Conservation (phyloP, 2,329 filamentous ascomycete genomes). For the Apiospora kogelbergensis region DNA sequence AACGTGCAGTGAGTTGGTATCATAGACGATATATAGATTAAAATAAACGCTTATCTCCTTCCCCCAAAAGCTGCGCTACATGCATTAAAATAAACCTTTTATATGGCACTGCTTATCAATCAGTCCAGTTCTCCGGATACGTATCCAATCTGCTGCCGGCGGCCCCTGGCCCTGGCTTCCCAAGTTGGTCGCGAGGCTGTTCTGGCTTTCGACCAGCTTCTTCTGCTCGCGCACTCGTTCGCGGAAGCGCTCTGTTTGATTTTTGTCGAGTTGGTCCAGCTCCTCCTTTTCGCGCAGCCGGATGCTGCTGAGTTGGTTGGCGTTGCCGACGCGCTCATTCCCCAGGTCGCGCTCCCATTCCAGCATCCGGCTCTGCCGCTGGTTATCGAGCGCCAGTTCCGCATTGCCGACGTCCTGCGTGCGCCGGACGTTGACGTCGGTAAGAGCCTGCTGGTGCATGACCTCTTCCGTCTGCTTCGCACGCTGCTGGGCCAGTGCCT, state of each 20-base stretch:
- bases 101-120: slow-evolving; percentile 20
- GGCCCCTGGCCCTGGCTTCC: slow-evolving; percentile 32
- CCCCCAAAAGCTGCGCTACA: neutral
- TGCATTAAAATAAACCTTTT: neutral
- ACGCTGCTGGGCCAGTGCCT: slow-evolving; percentile 35
- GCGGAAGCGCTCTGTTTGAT: slow-evolving; percentile 45
- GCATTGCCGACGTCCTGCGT: slow-evolving; percentile 45
- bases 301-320: slow-evolving; percentile 49
- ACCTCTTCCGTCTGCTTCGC: slow-evolving; percentile 37
- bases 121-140: slow-evolving; percentile 52
- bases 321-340: slow-evolving; percentile 46
- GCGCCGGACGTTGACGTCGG: slow-evolving; percentile 45
- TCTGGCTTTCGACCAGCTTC: slow-evolving; percentile 48
- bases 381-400: slow-evolving; percentile 46
- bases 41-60: slow-evolving; percentile 4
- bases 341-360: slow-evolving; percentile 50
- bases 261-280: slow-evolving; percentile 47
- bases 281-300: slow-evolving; percentile 51
- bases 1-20: neutral
- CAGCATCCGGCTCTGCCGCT: slow-evolving; percentile 43
- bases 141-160: slow-evolving; percentile 56
- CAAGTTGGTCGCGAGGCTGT: slow-evolving; percentile 36
- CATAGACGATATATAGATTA: neutral
- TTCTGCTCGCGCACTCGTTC: slow-evolving; percentile 50
- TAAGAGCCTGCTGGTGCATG: slow-evolving; percentile 47